phyloP scores from a whole-genome alignment of 371 early-diverging fungal species.

The Homolaphlyctis polyrhiza region DNA sequence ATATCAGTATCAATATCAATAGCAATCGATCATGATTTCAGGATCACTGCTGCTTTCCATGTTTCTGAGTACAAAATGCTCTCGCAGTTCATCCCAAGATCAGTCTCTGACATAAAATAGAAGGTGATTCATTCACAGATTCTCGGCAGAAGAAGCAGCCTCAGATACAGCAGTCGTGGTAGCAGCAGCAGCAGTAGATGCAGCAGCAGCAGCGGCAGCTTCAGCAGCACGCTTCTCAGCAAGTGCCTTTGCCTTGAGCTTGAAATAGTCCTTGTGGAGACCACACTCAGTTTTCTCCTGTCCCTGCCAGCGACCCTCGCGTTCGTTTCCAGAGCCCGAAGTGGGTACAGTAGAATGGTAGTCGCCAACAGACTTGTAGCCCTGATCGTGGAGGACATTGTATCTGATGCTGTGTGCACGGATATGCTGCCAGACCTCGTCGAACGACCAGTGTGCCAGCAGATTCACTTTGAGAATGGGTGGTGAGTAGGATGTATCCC shows the following conservation, averaged over 20 bases:
- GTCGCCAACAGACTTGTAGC: constrained; percentile 91
- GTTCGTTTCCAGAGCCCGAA: constrained; percentile 65
- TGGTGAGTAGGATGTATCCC: constrained; percentile 66
- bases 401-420: constrained; percentile 84
- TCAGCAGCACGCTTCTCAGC: constrained; percentile 19
- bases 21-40: no score
- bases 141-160: no score
- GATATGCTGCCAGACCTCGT: constrained; percentile 80
- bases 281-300: constrained; percentile 89
- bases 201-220: neutral
- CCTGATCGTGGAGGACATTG: constrained; percentile 81
- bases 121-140: no score
- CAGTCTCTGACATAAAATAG: no score
- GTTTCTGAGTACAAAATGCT: no score
- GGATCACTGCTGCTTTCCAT: no score
- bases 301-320: constrained; percentile 90
- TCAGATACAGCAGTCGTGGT: neutral
- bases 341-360: constrained; percentile 82
- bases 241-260: constrained; percentile 50
- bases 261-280: constrained; percentile 90
- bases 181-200: neutral
- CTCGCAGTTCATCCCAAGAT: no score
- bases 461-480: constrained; percentile 83
- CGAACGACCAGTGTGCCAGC: constrained; percentile 82
- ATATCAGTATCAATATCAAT: no score